Evolutionary conservation across 2,329 filamentous ascomycete species (phyloP).

Genomic region (Aspergillus fijiensis): DNA sequence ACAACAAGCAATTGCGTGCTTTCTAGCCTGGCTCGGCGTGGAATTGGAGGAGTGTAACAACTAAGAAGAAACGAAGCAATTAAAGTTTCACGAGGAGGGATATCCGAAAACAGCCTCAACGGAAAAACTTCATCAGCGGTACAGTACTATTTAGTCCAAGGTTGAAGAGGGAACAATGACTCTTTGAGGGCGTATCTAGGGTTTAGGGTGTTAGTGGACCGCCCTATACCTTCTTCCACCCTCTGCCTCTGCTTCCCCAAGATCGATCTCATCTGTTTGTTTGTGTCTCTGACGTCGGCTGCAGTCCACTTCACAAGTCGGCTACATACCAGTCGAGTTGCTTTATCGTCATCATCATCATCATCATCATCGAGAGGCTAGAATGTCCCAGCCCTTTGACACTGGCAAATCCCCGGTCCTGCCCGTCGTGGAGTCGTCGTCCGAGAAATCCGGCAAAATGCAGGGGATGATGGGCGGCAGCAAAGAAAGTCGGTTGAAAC

Average conservation of each 20-base stretch:
- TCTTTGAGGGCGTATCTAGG: neutral
- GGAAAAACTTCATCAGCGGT: neutral
- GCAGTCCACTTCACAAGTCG: neutral
- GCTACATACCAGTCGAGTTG: neutral
- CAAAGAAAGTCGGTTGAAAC: neutral
- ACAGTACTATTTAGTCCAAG: no score
- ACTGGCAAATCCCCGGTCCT: neutral
- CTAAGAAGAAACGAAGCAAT: neutral
- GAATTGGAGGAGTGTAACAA: neutral
- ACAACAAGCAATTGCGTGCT: neutral
- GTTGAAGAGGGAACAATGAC: neutral
- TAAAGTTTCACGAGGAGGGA: neutral
- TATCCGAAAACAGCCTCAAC: neutral
- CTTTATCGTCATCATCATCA: no score
- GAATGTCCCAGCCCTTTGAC: conserved; percentile 3
- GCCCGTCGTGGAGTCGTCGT: conserved; percentile 4
- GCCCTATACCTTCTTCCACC: no score
- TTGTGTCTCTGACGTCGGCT: neutral
- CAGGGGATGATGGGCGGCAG: conserved; percentile 4
- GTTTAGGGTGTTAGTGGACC: neutral
- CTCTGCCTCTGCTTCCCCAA: neutral
- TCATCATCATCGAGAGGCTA: neutral
- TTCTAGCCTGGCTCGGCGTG: neutral
- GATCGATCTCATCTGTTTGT: neutral
- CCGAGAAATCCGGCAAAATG: neutral